Conservation (phyloP, 1,139 yeast genomes). For the Sugiyamaella grinbergsii region DNA sequence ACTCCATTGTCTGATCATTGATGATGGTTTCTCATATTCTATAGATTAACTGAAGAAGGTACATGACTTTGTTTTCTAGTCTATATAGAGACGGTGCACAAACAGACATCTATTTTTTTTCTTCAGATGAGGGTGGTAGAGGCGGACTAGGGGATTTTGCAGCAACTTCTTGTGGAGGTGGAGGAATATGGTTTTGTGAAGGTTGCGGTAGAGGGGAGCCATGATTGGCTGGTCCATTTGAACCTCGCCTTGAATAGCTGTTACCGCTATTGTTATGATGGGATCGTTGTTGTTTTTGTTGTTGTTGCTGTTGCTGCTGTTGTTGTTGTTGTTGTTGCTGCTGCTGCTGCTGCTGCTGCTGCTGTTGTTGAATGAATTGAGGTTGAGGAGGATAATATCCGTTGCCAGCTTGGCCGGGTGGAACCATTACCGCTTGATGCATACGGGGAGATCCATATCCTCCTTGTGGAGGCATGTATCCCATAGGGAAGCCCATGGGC, state of each 20-base stretch:
- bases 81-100: not conserved
- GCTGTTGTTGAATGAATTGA: conserved; percentile 13
- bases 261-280: not conserved
- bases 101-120: conserved; percentile 2
- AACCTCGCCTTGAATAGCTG: conserved; percentile 14
- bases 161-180: not conserved
- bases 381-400: conserved; percentile 18
- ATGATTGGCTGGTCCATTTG: conserved; percentile 4
- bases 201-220: conserved; percentile 2
- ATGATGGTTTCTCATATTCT: no score
- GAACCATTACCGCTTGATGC: conserved; percentile 19
- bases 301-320: not conserved
- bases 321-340: not conserved
- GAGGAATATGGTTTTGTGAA: conserved; percentile 5
- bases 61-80: no score
- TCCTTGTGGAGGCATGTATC: conserved; percentile 23
- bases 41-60: no score
- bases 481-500: conserved; percentile 28
- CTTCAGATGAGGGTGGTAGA: conserved; percentile 7
- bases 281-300: not conserved
- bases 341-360: not conserved
- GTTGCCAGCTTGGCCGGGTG: conserved; percentile 14
- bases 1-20: no score
- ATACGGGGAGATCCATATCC: conserved; percentile 21
- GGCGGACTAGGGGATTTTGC: conserved; percentile 1